Percentiles rank a stretch among this genome's conserved stretches.
These are phyloP conservation scores for Calonectria honghensis DNA, from an alignment of 2,329 filamentous ascomycete genomes.

Conservation along the genomic window DNA sequence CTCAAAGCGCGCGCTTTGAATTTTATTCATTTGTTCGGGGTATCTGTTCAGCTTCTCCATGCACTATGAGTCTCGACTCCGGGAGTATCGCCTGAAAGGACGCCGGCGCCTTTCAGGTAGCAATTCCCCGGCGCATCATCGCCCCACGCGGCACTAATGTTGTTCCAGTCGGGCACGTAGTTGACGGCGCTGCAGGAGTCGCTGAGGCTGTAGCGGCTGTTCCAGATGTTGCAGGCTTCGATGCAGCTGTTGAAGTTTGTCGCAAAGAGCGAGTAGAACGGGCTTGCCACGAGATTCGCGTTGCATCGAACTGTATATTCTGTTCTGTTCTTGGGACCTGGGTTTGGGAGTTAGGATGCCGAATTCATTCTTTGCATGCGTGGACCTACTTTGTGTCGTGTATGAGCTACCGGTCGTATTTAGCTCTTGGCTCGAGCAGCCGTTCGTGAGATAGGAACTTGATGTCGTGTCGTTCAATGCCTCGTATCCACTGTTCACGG, in stretches of 20 bases:
- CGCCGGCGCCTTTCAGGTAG: not conserved
- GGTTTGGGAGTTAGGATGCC: not conserved
- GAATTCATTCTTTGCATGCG: too few species aligned
- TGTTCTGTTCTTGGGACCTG: slow-evolving; percentile 2
- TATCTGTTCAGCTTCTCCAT: not conserved
- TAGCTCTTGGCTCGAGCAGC: slow-evolving; percentile 7
- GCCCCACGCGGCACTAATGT: slow-evolving; percentile 9
- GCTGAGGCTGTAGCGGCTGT: not conserved
- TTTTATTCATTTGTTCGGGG: not conserved
- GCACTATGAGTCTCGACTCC: slow-evolving; percentile 2
- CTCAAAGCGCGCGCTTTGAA: not conserved
- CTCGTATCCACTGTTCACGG: not conserved
- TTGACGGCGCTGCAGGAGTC: not conserved
- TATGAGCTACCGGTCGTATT: slow-evolving; percentile 9
- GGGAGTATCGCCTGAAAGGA: not conserved
- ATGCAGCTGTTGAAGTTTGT: slow-evolving; percentile 26
- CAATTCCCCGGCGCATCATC: slow-evolving; percentile 3
- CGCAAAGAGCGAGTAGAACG: slow-evolving; percentile 12
- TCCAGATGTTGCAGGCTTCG: slow-evolving; percentile 20
- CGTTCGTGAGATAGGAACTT: slow-evolving; percentile 15
- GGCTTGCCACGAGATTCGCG: slow-evolving; percentile 11
- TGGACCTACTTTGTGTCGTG: slow-evolving; percentile 7
- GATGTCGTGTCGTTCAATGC: slow-evolving; percentile 13
- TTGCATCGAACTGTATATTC: slow-evolving; percentile 8
- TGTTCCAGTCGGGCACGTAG: not conserved